Evolutionary conservation across 1,139 yeast species (phyloP).

Genomic region (Pichia terricola): DNA sequence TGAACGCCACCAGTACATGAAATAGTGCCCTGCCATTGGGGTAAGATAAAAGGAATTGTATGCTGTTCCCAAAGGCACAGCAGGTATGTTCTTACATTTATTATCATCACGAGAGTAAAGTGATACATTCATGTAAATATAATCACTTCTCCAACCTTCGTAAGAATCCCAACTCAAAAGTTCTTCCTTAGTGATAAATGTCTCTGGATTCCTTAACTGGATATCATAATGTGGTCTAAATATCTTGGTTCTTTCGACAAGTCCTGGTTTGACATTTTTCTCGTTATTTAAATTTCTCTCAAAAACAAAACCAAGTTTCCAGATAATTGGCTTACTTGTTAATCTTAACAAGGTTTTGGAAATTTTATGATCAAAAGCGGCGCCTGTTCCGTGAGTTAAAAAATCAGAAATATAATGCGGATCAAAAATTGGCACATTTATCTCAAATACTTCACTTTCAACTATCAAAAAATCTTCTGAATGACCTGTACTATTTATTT

Average conservation of each 20-base stretch:
- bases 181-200: conserved; percentile 31
- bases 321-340: conserved; percentile 49
- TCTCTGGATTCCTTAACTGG: conserved; percentile 55
- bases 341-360: conserved; percentile 48
- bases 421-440: conserved; percentile 43
- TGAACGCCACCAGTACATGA: conserved; percentile 76
- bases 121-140: conserved; percentile 69
- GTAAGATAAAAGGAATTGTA: conserved; percentile 71
- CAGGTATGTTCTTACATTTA: conserved; percentile 7
- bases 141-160: conserved; percentile 69
- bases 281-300: conserved; percentile 34
- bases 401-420: conserved; percentile 23
- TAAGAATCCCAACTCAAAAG: conserved; percentile 59
- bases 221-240: conserved; percentile 71
- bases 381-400: conserved; percentile 32
- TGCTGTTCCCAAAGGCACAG: conserved; percentile 20
- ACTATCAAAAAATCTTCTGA: conserved; percentile 35
- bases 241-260: conserved; percentile 38
- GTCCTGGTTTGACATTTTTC: conserved; percentile 17
- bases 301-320: conserved; percentile 52
- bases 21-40: conserved; percentile 58
- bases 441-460: conserved; percentile 40
- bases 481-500: conserved; percentile 33
- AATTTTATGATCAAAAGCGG: conserved; percentile 17
- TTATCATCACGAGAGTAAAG: conserved; percentile 37